phyloP scores from a whole-genome alignment of 2,329 filamentous ascomycete genomes.

The Emmonsiellopsis sp. region DNA sequence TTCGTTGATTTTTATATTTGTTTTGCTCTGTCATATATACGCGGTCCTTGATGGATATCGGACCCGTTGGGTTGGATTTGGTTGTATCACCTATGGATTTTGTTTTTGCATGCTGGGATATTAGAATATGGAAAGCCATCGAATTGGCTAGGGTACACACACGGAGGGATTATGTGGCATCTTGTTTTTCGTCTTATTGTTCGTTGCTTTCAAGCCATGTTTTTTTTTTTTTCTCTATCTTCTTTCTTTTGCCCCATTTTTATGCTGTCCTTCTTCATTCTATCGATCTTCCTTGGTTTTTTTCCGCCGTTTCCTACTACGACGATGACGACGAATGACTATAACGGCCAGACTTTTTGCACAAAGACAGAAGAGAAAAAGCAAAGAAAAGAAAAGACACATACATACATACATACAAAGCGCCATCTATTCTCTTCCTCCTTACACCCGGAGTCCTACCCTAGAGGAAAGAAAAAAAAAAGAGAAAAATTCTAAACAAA shows the following conservation, averaged over 20 bases:
- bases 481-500: no score
- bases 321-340: conserved; percentile 1
- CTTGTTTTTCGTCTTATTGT: not conserved
- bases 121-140: conserved; percentile 1
- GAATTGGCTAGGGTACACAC: not conserved
- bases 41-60: not conserved
- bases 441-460: not conserved
- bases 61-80: not conserved
- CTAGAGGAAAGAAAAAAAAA: not conserved
- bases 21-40: not conserved
- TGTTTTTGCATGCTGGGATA: not conserved
- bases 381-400: not conserved
- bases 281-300: not conserved
- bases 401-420: not conserved
- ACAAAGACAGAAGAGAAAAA: not conserved
- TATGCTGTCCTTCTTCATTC: not conserved
- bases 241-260: no score
- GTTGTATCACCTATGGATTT: not conserved
- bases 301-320: not conserved
- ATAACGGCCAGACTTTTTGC: not conserved
- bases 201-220: conserved; percentile 1
- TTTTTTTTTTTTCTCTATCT: not conserved
- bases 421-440: not conserved
- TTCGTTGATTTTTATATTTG: not conserved
- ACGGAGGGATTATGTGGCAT: no score